Evolutionary conservation across 1,139 yeast genomes (phyloP).

Genomic region (Trichomonascaceae sp.): DNA sequence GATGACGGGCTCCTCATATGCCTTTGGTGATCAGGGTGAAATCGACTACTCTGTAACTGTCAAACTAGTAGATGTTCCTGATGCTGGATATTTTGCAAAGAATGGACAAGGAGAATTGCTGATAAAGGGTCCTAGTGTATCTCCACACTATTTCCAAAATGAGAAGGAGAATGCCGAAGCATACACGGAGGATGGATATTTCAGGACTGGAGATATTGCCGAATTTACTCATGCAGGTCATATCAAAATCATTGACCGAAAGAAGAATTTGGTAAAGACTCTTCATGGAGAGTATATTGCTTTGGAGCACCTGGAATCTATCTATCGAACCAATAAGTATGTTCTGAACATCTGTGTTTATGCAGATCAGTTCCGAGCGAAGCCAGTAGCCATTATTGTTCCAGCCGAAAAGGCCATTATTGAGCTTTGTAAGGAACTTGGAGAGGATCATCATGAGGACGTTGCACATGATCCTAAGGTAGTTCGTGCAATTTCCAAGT

Average conservation of each 20-base stretch:
- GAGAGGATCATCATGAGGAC: slow-evolving; percentile 47
- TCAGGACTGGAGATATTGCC: slow-evolving; percentile 95
- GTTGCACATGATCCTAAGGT: slow-evolving; percentile 56
- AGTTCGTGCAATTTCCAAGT: slow-evolving; percentile 47
- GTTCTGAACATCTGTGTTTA: slow-evolving; percentile 85
- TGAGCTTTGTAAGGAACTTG: slow-evolving; percentile 50
- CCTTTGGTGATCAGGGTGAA: slow-evolving; percentile 74
- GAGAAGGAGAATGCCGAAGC: slow-evolving; percentile 74
- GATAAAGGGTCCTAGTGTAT: slow-evolving; percentile 67
- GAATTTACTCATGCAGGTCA: slow-evolving; percentile 84
- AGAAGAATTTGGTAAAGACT: slow-evolving; percentile 94
- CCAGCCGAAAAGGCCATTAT: slow-evolving; percentile 69
- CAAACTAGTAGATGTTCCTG: slow-evolving; percentile 86
- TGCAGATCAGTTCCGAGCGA: slow-evolving; percentile 79
- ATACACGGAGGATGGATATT: slow-evolving; percentile 85
- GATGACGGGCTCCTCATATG: slow-evolving; percentile 57
- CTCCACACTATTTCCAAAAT: slow-evolving; percentile 75
- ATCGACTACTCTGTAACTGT: slow-evolving; percentile 77
- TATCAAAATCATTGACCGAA: slow-evolving; percentile 82
- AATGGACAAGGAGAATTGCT: slow-evolving; percentile 90
- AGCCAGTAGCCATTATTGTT: slow-evolving; percentile 86
- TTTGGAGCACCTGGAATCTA: slow-evolving; percentile 76
- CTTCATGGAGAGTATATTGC: slow-evolving; percentile 97
- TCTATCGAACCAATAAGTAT: slow-evolving; percentile 74
- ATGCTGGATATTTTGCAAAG: slow-evolving; percentile 87